Conservation (phyloP, 495 filamentous ascomycete species). For the Opeltia flavorubescens region DNA sequence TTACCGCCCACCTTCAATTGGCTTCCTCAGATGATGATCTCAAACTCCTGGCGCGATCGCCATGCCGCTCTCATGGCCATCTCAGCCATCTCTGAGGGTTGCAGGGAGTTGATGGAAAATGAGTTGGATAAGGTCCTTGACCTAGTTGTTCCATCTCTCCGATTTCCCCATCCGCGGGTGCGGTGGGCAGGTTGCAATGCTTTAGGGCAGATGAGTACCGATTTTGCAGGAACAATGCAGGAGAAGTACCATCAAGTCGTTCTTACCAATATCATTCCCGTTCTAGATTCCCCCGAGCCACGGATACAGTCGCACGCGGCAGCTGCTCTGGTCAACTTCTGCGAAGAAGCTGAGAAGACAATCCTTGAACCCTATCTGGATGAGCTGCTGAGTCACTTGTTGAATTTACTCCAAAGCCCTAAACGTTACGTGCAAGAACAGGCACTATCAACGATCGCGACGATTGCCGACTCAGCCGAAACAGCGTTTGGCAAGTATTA, state of each 20-base stretch:
- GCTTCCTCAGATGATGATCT: conserved; percentile 96
- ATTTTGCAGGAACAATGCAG: conserved; percentile 98
- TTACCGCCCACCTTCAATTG: conserved; percentile 90
- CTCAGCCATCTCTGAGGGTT: conserved; percentile 96
- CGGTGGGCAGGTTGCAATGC: conserved; percentile 98
- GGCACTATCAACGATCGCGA: conserved; percentile 94
- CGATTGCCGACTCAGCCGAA: conserved; percentile 95
- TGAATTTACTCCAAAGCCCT: conserved; percentile 70
- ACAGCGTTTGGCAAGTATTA: conserved; percentile 94
- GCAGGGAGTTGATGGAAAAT: conserved; percentile 86
- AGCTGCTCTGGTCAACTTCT: conserved; percentile 96
- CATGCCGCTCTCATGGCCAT: conserved; percentile 99
- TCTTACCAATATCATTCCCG: conserved; percentile 80
- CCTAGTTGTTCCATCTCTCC: conserved; percentile 83
- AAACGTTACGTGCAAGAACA: conserved; percentile 98
- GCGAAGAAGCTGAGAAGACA: conserved; percentile 90
- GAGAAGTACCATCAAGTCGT: conserved; percentile 81
- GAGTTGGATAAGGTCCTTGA: conserved; percentile 89
- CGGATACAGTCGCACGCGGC: conserved; percentile 95
- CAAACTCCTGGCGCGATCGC: conserved; percentile 84
- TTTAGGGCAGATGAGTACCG: conserved; percentile 99
- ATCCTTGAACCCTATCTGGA: conserved; percentile 91
- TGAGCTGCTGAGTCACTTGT: conserved; percentile 64
- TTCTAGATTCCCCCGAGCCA: conserved; percentile 77
- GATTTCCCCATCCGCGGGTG: conserved; percentile 83